Percentiles rank a stretch among this genome's conserved stretches.
Conservation (phyloP, 2,329 filamentous ascomycete species). For the Cytospora piceicola region DNA sequence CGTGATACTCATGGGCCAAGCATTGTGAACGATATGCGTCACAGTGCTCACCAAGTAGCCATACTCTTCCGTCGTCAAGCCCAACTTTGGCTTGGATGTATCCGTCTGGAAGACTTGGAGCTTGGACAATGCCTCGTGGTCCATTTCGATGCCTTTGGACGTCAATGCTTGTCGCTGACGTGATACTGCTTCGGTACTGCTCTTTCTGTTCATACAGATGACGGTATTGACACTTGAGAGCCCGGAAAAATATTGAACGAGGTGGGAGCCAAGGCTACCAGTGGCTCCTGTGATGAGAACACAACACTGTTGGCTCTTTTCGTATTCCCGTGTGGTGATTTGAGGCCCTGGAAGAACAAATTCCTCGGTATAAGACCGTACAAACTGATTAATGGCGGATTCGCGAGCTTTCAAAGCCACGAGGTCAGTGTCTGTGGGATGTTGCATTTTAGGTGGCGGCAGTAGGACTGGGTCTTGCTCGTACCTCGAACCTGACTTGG, state of each 20-base stretch:
- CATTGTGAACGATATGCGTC: slow-evolving; percentile 57
- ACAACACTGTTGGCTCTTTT: not conserved
- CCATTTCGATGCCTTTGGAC: slow-evolving; percentile 21
- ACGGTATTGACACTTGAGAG: slow-evolving; percentile 37
- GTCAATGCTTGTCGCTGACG: slow-evolving; percentile 42
- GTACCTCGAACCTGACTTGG: not conserved
- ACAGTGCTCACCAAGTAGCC: slow-evolving; percentile 41
- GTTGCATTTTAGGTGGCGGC: not conserved
- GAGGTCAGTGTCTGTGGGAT: not conserved
- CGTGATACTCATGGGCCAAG: slow-evolving; percentile 53
- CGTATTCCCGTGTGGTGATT: not conserved
- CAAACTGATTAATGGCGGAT: not conserved
- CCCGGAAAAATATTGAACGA: slow-evolving; percentile 39
- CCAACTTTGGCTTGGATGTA: slow-evolving; percentile 46
- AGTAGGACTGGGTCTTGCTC: not conserved
- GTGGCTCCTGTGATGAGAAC: slow-evolving; percentile 46
- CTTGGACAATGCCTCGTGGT: slow-evolving; percentile 38
- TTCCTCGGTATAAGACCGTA: not conserved
- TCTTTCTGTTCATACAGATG: slow-evolving; percentile 52
- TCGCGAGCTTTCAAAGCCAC: not conserved
- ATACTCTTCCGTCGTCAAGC: slow-evolving; percentile 46
- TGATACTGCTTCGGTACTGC: slow-evolving; percentile 32
- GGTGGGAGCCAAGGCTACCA: slow-evolving; percentile 45
- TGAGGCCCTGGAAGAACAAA: not conserved
- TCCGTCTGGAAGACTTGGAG: slow-evolving; percentile 47